Evolutionary conservation across 371 early-diverging fungal genomes (phyloP).

Genomic region (Sporodiniella umbellata): DNA sequence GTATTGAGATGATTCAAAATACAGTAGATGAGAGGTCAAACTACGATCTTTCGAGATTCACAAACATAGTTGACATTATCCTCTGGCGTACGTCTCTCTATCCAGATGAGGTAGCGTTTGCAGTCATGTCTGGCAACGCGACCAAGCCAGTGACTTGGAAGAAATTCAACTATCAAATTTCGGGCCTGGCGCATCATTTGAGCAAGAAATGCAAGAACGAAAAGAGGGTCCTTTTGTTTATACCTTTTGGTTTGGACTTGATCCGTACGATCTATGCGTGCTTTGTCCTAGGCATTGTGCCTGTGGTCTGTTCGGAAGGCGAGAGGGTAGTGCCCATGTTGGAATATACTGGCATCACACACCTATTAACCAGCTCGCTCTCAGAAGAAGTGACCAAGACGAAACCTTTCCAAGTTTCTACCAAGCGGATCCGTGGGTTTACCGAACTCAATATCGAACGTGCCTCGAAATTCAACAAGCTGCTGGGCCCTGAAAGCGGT

Average conservation of each 20-base stretch:
- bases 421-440: no score
- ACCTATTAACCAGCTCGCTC: constrained; percentile 59
- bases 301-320: constrained; percentile 49
- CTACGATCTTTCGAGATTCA: constrained; percentile 63
- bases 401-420: constrained; percentile 7
- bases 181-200: constrained; percentile 64
- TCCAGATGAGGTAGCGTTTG: constrained; percentile 70
- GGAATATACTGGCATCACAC: constrained; percentile 52
- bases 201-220: constrained; percentile 50
- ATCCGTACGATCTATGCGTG: constrained; percentile 76
- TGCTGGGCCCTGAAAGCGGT: constrained; percentile 52
- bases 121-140: constrained; percentile 39
- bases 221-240: constrained; percentile 63
- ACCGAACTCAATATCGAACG: constrained; percentile 34
- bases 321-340: constrained; percentile 49
- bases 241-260: constrained; percentile 73
- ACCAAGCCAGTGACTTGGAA: constrained; percentile 65
- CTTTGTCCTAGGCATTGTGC: constrained; percentile 71
- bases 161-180: constrained; percentile 70
- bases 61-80: constrained; percentile 65
- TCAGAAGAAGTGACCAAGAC: constrained; percentile 65
- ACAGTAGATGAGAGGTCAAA: constrained; percentile 70
- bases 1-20: constrained; percentile 61
- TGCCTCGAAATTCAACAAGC: constrained; percentile 47
- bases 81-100: constrained; percentile 64